phyloP scores from a whole-genome alignment of 225 moss, liverwort and hornwort genomes.

The Physcomitrellopsis africana region DNA sequence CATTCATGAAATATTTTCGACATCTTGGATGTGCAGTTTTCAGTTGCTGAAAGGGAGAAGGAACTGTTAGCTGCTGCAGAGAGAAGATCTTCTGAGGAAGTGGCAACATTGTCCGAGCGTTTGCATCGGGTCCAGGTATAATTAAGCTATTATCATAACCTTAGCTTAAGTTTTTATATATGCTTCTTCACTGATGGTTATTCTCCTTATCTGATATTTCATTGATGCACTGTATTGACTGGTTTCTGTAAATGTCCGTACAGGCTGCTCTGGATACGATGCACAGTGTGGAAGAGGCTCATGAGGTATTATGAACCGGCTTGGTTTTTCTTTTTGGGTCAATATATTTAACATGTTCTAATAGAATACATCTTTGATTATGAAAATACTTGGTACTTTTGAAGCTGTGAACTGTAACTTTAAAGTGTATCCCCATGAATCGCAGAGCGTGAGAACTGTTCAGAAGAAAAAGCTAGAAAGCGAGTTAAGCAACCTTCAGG shows the following conservation, averaged over 20 bases:
- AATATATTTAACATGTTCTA: background rate
- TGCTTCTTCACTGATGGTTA: background rate
- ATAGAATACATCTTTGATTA: background rate
- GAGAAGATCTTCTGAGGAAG: constrained; percentile 91
- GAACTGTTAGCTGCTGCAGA: constrained; percentile 86
- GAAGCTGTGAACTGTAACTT: background rate
- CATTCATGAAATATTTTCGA: background rate
- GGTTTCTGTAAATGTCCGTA: constrained; percentile 13
- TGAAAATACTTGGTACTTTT: background rate
- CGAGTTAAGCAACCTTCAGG: constrained; percentile 83
- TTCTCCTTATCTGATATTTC: background rate
- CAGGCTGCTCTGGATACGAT: constrained; percentile 89
- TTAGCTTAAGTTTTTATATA: background rate
- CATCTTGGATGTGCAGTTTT: constrained; percentile 43
- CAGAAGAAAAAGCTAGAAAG: constrained; percentile 86
- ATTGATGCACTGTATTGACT: constrained; percentile 14
- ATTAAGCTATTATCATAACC: background rate
- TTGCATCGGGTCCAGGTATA: constrained; percentile 83
- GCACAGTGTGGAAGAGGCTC: constrained; percentile 78
- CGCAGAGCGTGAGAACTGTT: constrained; percentile 66
- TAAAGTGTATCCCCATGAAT: background rate
- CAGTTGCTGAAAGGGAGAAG: constrained; percentile 88
- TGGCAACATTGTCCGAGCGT: constrained; percentile 76
- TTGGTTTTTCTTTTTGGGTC: background rate
- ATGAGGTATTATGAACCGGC: constrained; percentile 54